These are phyloP conservation scores for Daldinia loculata DNA, from an alignment of 495 filamentous ascomycete genomes.

Conservation along the genomic window DNA sequence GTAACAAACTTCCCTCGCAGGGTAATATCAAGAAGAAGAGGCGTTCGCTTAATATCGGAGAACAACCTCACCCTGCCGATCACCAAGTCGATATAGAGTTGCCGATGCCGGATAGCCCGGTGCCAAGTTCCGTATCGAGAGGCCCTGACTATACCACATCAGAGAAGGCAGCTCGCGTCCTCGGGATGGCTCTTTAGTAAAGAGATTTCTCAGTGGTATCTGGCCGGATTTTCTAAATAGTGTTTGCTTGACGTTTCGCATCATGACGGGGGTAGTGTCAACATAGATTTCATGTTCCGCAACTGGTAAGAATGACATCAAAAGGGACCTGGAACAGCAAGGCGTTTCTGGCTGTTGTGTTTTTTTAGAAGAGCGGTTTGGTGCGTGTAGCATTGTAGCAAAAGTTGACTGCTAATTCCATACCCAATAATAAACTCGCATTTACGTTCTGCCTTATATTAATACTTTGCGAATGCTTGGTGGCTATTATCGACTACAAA, in stretches of 20 bases:
- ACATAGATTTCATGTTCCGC: conserved; percentile 8
- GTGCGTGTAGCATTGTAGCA: conserved; percentile 21
- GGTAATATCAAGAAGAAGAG: conserved; percentile 63
- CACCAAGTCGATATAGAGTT: conserved; percentile 41
- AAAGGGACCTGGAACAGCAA: conserved; percentile 8
- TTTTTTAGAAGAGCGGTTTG: conserved; percentile 2
- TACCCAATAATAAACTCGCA: conserved; percentile 25
- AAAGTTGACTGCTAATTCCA: conserved; percentile 15
- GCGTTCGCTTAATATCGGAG: conserved; percentile 50
- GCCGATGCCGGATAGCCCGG: conserved; percentile 39
- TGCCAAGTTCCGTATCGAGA: conserved; percentile 27
- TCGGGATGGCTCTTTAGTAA: conserved; percentile 46
- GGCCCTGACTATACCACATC: conserved; percentile 41
- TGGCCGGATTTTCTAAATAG: background rate
- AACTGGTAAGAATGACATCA: conserved; percentile 27
- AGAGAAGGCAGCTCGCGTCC: conserved; percentile 46
- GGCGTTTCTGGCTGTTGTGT: conserved; percentile 25
- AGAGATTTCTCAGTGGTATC: background rate
- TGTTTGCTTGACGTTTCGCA: background rate
- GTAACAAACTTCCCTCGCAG: conserved; percentile 46
- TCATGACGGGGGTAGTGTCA: background rate
- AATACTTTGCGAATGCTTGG: too few species aligned
- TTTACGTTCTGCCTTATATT: background rate
- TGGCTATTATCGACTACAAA: background rate
- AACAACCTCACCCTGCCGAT: conserved; percentile 45